These are phyloP conservation scores for Xanthoceras sorbifolium DNA, from an alignment of 345 rosid genomes.

Conservation along the genomic window DNA sequence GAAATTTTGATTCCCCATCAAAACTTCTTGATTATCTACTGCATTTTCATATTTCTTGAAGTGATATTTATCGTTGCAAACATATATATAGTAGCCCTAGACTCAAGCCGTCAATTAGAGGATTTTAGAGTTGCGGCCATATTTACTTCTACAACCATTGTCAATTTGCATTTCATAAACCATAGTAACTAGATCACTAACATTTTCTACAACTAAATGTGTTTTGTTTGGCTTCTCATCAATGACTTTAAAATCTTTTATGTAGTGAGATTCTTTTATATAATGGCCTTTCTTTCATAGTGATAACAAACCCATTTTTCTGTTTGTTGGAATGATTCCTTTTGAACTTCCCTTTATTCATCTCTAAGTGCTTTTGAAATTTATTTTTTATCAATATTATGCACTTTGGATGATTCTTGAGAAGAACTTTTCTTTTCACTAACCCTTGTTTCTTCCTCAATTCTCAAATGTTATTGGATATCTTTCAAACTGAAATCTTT, in stretches of 20 bases:
- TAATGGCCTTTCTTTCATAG: background rate
- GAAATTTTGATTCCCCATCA: background rate
- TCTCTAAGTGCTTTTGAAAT: background rate
- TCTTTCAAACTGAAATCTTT: background rate
- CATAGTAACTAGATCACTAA: background rate
- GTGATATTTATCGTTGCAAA: background rate
- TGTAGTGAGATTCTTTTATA: background rate
- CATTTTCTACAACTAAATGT: no score
- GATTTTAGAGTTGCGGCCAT: background rate
- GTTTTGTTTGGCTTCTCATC: background rate
- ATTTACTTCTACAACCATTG: background rate
- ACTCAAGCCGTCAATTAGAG: background rate
- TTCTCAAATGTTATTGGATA: background rate
- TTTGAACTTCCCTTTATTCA: background rate
- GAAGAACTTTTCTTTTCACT: background rate
- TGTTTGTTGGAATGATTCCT: background rate
- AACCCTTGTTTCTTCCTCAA: background rate
- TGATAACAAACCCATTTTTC: background rate
- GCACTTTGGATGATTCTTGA: background rate
- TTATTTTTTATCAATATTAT: constrained; percentile 2
- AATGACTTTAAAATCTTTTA: background rate
- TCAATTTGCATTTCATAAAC: background rate
- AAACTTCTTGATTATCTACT: background rate
- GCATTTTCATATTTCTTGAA: background rate
- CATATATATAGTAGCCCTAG: background rate